Base-by-base conservation (phyloP, 306 rosid genomes). In the Nissolia schottii region DNA sequence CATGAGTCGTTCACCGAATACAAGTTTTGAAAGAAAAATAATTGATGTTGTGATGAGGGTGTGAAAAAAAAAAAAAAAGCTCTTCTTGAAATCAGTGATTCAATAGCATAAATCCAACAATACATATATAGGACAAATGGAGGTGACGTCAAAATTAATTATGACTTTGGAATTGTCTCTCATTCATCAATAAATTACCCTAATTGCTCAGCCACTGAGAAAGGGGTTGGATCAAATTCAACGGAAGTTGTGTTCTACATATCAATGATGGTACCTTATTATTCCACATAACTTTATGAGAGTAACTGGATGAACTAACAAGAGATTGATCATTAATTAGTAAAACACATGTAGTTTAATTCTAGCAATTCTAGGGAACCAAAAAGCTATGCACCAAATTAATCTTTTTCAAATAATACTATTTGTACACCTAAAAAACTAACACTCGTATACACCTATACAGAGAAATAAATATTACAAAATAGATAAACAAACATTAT, bases 121-220 rank as follows among this genome's bases (percentile, higher is more conserved):
- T 38, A 51, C 23, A 72, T 67, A 51, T 20, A 72, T 67, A 62
- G 16, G 65, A 73, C 80, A 74, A 67, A 67, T 61, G 62, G 46
- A 32, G 64, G 5, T 71, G 70, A 80, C 71, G 81, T 67, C 79
- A 79, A 83, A 75, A 41, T 62, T 75, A 72, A 65, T 79, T 20
- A 66, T 74, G 74, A 41, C 75, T 46, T 63, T 56, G 63, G 25
- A 67, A 57, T 37, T 74, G 80, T 64, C 75, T 62, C 51, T 65
- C 70, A 63, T 53, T 62, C 68, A 46, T 68, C 28, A 74, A 73
- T 61, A 67, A 27, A 46, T 67, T 82, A 38, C 77, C 77, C 13
- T 32, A 57, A 60, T 72, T 57, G 78, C 34, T 67, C 51, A 40
- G 59, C 67, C 71, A 73, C 28, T 12, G 49, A 38, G 38, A 58